A percentile compares a stretch with the other conserved stretches of the same genome.
phyloP scores from a whole-genome alignment of 768 basidiomycete species.

The Trametes cinnabarina region DNA sequence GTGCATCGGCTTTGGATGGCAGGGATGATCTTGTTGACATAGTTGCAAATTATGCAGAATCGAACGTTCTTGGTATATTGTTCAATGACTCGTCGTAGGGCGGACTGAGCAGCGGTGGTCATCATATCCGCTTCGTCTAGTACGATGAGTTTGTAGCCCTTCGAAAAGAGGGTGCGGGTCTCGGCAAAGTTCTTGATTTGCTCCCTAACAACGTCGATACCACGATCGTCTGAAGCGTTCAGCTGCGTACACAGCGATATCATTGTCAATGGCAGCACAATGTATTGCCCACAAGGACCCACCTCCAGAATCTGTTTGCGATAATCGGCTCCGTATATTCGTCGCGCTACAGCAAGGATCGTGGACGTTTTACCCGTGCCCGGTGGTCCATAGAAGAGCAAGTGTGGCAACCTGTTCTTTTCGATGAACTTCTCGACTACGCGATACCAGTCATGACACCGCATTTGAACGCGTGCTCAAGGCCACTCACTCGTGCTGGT shows the following conservation, averaged over 20 bases:
- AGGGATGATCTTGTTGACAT: slow-evolving; percentile 98
- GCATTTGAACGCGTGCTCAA: background rate
- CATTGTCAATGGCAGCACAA: too few species aligned
- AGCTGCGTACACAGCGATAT: slow-evolving; percentile 48
- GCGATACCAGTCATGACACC: background rate
- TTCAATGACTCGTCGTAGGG: slow-evolving; percentile 94
- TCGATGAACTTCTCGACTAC: slow-evolving; percentile 96
- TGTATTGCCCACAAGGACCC: slow-evolving; percentile 21
- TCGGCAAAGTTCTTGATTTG: slow-evolving; percentile 99
- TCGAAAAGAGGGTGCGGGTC: slow-evolving; percentile 86
- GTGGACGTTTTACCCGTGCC: slow-evolving; percentile 99
- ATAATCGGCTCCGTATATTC: slow-evolving; percentile 86
- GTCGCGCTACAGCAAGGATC: slow-evolving; percentile 90
- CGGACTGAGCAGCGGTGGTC: slow-evolving; percentile 96
- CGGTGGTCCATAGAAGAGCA: slow-evolving; percentile 96
- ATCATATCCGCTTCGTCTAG: slow-evolving; percentile 99
- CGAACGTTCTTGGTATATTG: slow-evolving; percentile 98
- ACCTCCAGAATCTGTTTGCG: slow-evolving; percentile 95
- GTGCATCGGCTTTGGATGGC: slow-evolving; percentile 99
- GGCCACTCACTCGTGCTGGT: slow-evolving; percentile 79
- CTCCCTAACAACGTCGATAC: slow-evolving; percentile 97
- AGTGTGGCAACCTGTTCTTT: slow-evolving; percentile 89
- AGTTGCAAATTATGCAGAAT: slow-evolving; percentile 99
- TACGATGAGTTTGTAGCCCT: slow-evolving; percentile 96
- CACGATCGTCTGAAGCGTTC: slow-evolving; percentile 97